Percentiles rank a stretch among this genome's conserved stretches.
phyloP scores from a whole-genome alignment of 305 asterid genomes.

The Fraxinus baroniana region DNA sequence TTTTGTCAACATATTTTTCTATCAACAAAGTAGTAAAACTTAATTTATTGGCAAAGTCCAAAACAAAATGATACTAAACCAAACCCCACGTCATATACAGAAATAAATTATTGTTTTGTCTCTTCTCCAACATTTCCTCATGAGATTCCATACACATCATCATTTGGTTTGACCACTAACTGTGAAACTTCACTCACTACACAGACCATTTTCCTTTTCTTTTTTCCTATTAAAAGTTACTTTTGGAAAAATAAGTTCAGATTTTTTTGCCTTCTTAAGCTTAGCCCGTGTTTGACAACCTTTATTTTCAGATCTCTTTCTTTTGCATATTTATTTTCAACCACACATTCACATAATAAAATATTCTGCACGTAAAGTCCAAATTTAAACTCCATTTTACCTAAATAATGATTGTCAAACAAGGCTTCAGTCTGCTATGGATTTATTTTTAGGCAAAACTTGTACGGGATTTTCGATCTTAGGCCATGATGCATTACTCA shows the following conservation, averaged over 20 bases:
- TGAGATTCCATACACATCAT: conserved; percentile 32
- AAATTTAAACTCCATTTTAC: too few species aligned
- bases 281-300: too few species aligned
- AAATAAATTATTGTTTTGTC: neutral
- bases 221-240: neutral
- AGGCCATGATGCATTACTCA: neutral
- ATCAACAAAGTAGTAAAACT: too few species aligned
- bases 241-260: neutral
- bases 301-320: too few species aligned
- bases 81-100: neutral
- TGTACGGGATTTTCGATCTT: neutral
- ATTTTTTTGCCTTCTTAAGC: neutral
- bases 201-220: neutral
- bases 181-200: conserved; percentile 16
- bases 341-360: too few species aligned
- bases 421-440: neutral
- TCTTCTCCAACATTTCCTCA: conserved; percentile 27
- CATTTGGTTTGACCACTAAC: conserved; percentile 42
- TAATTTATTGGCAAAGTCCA: too few species aligned
- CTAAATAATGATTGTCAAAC: too few species aligned
- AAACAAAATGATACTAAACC: neutral
- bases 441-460: too few species aligned
- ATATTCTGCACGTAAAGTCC: too few species aligned
- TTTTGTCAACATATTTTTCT: too few species aligned
- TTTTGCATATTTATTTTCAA: too few species aligned